Evolutionary conservation across 2,329 filamentous ascomycete genomes (phyloP).

Genomic region (Endothia cerciana): DNA sequence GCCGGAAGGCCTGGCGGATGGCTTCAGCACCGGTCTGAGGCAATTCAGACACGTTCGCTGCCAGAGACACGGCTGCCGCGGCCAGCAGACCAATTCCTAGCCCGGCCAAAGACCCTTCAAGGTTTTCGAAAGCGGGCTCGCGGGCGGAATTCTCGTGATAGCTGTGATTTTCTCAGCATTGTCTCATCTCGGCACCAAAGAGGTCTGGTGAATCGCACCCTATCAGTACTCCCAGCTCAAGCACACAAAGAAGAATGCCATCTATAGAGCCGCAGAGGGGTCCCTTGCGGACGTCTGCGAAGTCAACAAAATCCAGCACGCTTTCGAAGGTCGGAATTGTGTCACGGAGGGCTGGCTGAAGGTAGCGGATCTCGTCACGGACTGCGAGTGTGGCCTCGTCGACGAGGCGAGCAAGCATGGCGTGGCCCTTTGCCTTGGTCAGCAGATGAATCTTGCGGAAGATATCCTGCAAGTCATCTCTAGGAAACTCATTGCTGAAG

Average conservation of each 20-base stretch:
- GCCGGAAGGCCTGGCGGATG: slow-evolving; percentile 48
- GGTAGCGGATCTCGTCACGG: slow-evolving; percentile 42
- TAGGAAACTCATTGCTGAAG: slow-evolving; percentile 54
- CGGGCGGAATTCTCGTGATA: slow-evolving; percentile 35
- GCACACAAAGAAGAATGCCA: slow-evolving; percentile 45
- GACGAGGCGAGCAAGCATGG: slow-evolving; percentile 45
- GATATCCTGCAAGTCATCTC: slow-evolving; percentile 45
- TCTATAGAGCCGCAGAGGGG: slow-evolving; percentile 49
- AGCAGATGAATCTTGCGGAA: slow-evolving; percentile 44
- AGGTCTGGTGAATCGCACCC: slow-evolving; percentile 37
- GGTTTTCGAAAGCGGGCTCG: slow-evolving; percentile 32
- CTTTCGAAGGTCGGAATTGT: slow-evolving; percentile 44
- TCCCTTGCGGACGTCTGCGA: slow-evolving; percentile 43
- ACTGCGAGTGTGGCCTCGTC: slow-evolving; percentile 44
- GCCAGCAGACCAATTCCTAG: slow-evolving; percentile 50
- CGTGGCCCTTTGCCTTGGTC: slow-evolving; percentile 44
- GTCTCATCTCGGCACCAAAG: neutral
- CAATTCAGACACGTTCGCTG: slow-evolving; percentile 44
- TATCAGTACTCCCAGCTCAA: slow-evolving; percentile 48
- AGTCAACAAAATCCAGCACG: slow-evolving; percentile 41
- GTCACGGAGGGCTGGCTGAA: slow-evolving; percentile 36
- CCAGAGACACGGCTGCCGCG: slow-evolving; percentile 45
- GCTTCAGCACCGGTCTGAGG: slow-evolving; percentile 45
- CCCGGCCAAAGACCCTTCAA: slow-evolving; percentile 41
- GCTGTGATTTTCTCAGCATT: slow-evolving; percentile 29